Evolutionary conservation across 768 basidiomycete genomes (phyloP).

Genomic region (Auricularia auricula-judae): DNA sequence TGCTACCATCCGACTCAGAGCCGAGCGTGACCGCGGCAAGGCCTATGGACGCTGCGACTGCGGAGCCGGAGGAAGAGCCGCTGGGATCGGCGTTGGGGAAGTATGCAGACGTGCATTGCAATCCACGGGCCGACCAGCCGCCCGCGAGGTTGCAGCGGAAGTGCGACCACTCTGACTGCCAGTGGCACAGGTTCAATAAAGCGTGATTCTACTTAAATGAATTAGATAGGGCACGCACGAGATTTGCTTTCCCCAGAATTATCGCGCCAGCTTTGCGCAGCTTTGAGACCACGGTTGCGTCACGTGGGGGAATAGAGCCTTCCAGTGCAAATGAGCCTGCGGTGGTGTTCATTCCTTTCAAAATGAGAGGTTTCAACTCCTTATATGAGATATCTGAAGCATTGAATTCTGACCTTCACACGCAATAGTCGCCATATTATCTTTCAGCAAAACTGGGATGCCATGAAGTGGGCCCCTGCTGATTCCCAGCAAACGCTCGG

Average conservation of each 20-base stretch:
- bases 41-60: not conserved
- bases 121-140: constrained; percentile 49
- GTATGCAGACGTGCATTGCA: constrained; percentile 40
- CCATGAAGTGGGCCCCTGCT: constrained; percentile 25
- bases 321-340: constrained; percentile 29
- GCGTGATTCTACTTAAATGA: no score
- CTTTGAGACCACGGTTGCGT: constrained; percentile 23
- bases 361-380: not conserved
- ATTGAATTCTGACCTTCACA: constrained; percentile 6
- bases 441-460: constrained; percentile 27
- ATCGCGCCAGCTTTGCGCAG: constrained; percentile 13
- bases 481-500: constrained; percentile 14
- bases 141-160: constrained; percentile 35
- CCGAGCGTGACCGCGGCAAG: constrained; percentile 14
- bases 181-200: no score
- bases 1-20: constrained; percentile 35
- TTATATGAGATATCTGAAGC: not conserved
- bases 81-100: constrained; percentile 32
- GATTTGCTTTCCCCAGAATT: constrained; percentile 40
- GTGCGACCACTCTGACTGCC: constrained; percentile 37
- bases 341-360: constrained; percentile 27
- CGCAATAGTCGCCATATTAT: constrained; percentile 15
- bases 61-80: not conserved
- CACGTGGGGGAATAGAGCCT: constrained; percentile 22
- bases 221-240: constrained; percentile 10